Conservation (phyloP, 2,329 filamentous ascomycete genomes). For the Dothideomycetes sp. region DNA sequence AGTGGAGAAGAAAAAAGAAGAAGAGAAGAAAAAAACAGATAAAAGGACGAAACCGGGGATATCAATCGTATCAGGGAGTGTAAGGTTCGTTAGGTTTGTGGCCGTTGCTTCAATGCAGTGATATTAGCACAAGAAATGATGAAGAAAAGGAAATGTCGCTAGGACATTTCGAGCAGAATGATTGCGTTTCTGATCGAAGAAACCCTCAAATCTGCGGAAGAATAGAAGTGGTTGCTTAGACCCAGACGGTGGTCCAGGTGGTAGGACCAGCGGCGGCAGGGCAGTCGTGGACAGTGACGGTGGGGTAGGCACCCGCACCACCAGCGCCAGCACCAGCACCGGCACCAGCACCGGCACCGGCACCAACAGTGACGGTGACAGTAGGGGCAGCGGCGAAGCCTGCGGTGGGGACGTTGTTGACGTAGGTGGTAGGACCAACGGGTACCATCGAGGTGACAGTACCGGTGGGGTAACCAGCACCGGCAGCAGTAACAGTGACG, state of each 20-base stretch:
- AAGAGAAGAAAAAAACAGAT: no score
- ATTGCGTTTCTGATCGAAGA: no score
- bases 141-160: no score
- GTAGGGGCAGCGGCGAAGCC: constrained; percentile 14
- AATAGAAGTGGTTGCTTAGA: no score
- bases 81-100: no score
- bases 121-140: no score
- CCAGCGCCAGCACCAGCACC: neutral
- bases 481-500: neutral
- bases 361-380: constrained; percentile 1
- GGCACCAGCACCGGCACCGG: neutral
- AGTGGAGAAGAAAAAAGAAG: no score
- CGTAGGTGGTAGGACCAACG: constrained; percentile 14
- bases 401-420: constrained; percentile 18
- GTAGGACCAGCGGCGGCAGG: constrained; percentile 18
- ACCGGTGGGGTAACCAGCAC: constrained; percentile 1
- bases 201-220: no score
- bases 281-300: constrained; percentile 25
- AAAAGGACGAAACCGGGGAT: no score
- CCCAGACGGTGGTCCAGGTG: constrained; percentile 3
- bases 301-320: neutral
- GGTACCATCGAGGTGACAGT: constrained; percentile 15
- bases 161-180: no score
- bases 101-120: no score
- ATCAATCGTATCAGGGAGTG: no score